These are phyloP conservation scores for Leucocoprinus leucothites DNA, from an alignment of 768 basidiomycete species.

Conservation along the genomic window DNA sequence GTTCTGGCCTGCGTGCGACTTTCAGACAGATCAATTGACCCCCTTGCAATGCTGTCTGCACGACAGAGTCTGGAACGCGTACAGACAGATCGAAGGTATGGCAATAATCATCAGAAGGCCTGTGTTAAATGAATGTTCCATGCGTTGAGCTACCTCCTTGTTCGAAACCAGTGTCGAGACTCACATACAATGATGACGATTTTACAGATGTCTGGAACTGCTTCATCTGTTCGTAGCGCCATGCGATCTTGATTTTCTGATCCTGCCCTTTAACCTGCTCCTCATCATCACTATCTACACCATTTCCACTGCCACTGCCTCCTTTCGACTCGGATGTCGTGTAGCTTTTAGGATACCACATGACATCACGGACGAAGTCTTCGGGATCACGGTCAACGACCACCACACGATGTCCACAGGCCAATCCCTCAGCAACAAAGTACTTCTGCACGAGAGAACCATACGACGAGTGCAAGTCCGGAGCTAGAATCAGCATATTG, in stretches of 20 bases:
- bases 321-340: slow-evolving; percentile 20
- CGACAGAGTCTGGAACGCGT: slow-evolving; percentile 49
- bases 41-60: slow-evolving; percentile 41
- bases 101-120: slow-evolving; percentile 61
- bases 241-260: slow-evolving; percentile 89
- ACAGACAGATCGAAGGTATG: slow-evolving; percentile 69
- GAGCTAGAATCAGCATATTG: slow-evolving; percentile 68
- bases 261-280: slow-evolving; percentile 39
- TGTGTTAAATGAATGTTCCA: slow-evolving; percentile 19
- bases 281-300: slow-evolving; percentile 27
- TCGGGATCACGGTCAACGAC: slow-evolving; percentile 60
- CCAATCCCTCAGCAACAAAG: slow-evolving; percentile 85
- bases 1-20: slow-evolving; percentile 6
- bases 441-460: slow-evolving; percentile 84
- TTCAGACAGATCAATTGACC: slow-evolving; percentile 12
- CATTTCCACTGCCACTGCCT: slow-evolving; percentile 31
- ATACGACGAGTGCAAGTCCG: slow-evolving; percentile 85
- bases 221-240: slow-evolving; percentile 95
- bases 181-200: slow-evolving; percentile 44
- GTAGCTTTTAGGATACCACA: slow-evolving; percentile 66
- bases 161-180: slow-evolving; percentile 15
- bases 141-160: slow-evolving; percentile 5
- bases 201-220: slow-evolving; percentile 84
- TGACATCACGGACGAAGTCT: slow-evolving; percentile 65
- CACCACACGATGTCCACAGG: slow-evolving; percentile 62